phyloP scores from a whole-genome alignment of 108 stramenopile genomes.

The Nannochloropsis salina region DNA sequence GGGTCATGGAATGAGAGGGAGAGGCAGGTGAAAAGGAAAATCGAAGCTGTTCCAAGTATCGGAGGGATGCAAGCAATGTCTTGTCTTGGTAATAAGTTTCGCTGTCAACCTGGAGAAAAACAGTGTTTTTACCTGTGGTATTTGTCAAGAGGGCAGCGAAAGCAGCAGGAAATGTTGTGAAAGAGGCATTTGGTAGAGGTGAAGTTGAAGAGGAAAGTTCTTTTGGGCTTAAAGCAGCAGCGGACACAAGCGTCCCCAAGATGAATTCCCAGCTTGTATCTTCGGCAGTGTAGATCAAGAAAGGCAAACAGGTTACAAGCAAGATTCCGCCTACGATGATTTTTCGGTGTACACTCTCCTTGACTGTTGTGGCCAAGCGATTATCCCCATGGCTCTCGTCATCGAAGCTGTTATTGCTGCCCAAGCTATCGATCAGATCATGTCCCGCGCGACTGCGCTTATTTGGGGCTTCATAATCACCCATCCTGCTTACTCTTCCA shows the following conservation, averaged over 20 bases:
- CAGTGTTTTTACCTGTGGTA: background rate
- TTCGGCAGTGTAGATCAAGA: background rate
- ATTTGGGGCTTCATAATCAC: no score
- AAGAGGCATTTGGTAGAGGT: background rate
- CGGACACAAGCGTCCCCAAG: background rate
- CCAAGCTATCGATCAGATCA: background rate
- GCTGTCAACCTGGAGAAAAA: background rate
- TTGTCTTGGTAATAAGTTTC: background rate
- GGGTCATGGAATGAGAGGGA: background rate
- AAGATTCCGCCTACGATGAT: background rate
- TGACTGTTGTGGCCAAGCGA: background rate
- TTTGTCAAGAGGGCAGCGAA: background rate
- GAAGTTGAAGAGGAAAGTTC: background rate
- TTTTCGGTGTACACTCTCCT: background rate
- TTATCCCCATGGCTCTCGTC: background rate
- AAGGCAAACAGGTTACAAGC: background rate
- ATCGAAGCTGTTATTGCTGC: background rate
- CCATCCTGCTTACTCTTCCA: no score
- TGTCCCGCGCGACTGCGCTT: no score
- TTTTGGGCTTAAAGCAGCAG: background rate
- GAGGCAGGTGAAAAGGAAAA: background rate
- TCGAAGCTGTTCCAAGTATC: background rate
- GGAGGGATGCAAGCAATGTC: background rate
- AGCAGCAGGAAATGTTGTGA: background rate
- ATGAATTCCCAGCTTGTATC: background rate